Conservation (phyloP, 129 eudicot genomes). For the Pulicaria dysenterica region DNA sequence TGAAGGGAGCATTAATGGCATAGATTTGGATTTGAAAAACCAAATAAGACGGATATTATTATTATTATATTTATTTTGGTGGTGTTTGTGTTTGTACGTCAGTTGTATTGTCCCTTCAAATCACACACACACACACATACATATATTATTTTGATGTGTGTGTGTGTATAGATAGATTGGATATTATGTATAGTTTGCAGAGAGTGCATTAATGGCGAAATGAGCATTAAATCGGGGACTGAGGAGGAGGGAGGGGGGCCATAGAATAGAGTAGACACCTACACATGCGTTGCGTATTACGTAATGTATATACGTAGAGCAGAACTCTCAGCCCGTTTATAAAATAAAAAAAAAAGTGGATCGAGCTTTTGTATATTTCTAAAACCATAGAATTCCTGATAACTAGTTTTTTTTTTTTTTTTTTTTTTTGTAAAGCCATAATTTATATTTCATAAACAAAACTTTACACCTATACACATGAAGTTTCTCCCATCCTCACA, state of each 20-base stretch:
- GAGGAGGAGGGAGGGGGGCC: constrained; percentile 29
- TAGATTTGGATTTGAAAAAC: constrained; percentile 23
- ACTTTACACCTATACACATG: no score
- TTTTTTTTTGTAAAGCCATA: no score
- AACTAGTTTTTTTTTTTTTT: no score
- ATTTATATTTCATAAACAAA: no score
- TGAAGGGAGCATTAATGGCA: constrained; percentile 31
- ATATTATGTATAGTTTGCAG: constrained; percentile 32
- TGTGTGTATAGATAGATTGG: background rate
- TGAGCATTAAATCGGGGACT: constrained; percentile 32
- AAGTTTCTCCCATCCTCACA: no score
- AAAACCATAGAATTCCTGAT: no score
- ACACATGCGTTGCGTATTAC: constrained; percentile 18
- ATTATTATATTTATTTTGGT: no score
- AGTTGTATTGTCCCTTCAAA: constrained; percentile 38
- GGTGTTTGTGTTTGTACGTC: constrained; percentile 10
- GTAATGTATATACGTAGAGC: background rate
- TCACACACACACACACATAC: background rate
- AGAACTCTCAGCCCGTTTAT: background rate
- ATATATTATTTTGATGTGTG: background rate
- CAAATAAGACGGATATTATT: constrained; percentile 23
- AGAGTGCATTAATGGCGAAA: constrained; percentile 33
- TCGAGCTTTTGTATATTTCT: no score
- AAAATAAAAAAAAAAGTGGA: no score
- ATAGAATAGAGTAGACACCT: constrained; percentile 8